Evolutionary conservation across 148 eudicot species (phyloP).

Genomic region (Silene latifolia): DNA sequence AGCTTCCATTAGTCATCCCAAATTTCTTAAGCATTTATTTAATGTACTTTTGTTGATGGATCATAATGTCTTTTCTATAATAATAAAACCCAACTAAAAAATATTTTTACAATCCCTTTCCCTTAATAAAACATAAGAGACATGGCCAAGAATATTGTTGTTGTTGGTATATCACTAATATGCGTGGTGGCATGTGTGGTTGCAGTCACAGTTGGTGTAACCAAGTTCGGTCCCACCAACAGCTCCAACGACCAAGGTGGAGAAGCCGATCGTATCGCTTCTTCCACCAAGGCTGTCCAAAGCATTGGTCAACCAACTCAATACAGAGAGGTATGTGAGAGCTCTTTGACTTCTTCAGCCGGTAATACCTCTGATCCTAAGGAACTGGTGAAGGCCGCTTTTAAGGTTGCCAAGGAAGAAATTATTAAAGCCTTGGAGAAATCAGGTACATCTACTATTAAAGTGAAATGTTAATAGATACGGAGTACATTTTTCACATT

Average conservation of each 20-base stretch:
- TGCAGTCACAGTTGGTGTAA: slow-evolving; percentile 23
- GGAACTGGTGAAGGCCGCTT: slow-evolving; percentile 39
- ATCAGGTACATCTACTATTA: slow-evolving; percentile 15
- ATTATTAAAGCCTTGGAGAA: slow-evolving; percentile 35
- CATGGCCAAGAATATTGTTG: slow-evolving; percentile 21
- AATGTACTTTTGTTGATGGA: too few relatives aligned
- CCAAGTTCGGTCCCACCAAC: slow-evolving; percentile 9
- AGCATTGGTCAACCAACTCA: slow-evolving; percentile 45
- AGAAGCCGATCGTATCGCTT: slow-evolving; percentile 9
- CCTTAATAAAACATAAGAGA: neutral
- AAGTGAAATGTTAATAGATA: too few relatives aligned
- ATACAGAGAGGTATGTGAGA: slow-evolving; percentile 41
- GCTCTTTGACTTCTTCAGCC: slow-evolving; percentile 20
- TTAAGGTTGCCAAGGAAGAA: slow-evolving; percentile 29
- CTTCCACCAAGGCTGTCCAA: slow-evolving; percentile 39
- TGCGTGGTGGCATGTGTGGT: slow-evolving; percentile 31
- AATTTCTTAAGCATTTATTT: too few relatives aligned
- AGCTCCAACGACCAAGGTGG: neutral
- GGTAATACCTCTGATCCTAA: slow-evolving; percentile 41
- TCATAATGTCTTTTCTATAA: too few relatives aligned
- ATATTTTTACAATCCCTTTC: neutral
- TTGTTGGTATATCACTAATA: slow-evolving; percentile 18
- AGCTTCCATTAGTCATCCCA: too few relatives aligned
- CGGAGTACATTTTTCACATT: neutral
- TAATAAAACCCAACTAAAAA: neutral